phyloP scores from a whole-genome alignment of 1,284 basidiomycete species.

The Austroboletus niveus region DNA sequence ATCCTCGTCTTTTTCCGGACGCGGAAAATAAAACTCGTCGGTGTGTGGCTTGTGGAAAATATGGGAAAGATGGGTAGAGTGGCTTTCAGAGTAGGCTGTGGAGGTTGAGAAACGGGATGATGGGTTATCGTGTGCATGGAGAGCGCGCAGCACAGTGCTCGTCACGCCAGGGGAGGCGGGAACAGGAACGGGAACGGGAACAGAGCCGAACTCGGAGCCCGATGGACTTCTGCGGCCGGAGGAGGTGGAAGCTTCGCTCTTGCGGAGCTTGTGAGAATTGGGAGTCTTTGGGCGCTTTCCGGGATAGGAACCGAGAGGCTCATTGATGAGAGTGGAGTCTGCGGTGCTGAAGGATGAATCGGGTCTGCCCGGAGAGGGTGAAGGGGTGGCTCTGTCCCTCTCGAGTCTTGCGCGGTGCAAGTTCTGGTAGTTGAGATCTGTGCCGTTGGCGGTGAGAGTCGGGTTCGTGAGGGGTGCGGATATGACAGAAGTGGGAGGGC shows the following conservation, averaged over 20 bases:
- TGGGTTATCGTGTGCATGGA: conserved; percentile 55
- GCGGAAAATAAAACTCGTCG: conserved; percentile 71
- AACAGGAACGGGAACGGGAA: conserved; percentile 36
- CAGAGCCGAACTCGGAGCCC: conserved; percentile 47
- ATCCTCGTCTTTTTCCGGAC: conserved; percentile 70
- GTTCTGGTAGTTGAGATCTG: conserved; percentile 56
- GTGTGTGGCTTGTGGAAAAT: conserved; percentile 51
- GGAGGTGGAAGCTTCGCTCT: conserved; percentile 52
- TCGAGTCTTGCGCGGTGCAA: conserved; percentile 49
- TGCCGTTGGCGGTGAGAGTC: conserved; percentile 63
- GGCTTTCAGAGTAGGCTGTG: conserved; percentile 48
- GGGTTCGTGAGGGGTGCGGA: conserved; percentile 80
- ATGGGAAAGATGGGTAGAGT: conserved; percentile 54
- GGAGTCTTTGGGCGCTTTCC: conserved; percentile 37
- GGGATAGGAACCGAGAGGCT: conserved; percentile 39
- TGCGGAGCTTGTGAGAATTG: conserved; percentile 43
- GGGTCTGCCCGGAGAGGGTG: conserved; percentile 35
- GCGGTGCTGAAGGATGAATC: conserved; percentile 54
- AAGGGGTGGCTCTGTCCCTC: conserved; percentile 47
- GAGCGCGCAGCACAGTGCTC: conserved; percentile 44
- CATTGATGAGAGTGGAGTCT: conserved; percentile 59
- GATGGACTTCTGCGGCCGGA: conserved; percentile 44
- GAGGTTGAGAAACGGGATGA: conserved; percentile 60
- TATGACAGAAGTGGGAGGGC: conserved; percentile 39
- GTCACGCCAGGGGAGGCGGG: conserved; percentile 35